Conservation (phyloP, 306 rosid species). For the Cucumis melo region DNA sequence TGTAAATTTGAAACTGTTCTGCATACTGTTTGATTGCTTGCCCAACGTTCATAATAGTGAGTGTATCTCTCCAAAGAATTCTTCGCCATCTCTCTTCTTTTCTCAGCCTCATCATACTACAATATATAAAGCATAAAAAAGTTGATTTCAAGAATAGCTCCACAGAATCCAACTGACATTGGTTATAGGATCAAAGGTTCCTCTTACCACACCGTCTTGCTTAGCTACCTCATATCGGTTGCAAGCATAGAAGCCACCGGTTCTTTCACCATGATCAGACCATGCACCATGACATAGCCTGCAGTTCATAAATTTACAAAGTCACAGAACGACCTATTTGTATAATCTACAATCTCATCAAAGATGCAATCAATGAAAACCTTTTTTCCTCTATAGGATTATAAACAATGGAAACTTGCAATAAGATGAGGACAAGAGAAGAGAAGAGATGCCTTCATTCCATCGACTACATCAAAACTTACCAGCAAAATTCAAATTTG, state of each 20-base stretch:
- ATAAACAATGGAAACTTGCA: neutral
- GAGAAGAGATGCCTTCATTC: neutral
- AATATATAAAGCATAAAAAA: neutral
- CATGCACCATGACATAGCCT: conserved; percentile 76
- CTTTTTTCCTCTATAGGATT: neutral
- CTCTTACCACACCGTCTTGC: conserved; percentile 20
- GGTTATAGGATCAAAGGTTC: neutral
- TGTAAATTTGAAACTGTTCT: neutral
- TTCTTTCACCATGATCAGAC: conserved; percentile 35
- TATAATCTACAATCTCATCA: neutral
- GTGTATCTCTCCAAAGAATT: conserved; percentile 16
- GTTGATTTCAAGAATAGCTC: neutral
- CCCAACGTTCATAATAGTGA: conserved; percentile 31
- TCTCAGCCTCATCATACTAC: conserved; percentile 12
- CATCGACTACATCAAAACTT: neutral
- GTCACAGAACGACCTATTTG: neutral
- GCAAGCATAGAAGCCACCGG: conserved; percentile 42
- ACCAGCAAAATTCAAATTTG: conserved; percentile 81
- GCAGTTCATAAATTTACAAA: conserved; percentile 18
- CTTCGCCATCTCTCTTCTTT: conserved; percentile 12
- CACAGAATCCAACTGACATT: neutral
- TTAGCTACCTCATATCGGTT: conserved; percentile 31
- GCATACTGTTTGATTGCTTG: conserved; percentile 19
- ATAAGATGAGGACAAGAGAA: neutral
- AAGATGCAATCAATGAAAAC: neutral